Evolutionary conservation across 2,329 filamentous ascomycete genomes (phyloP), one percentile per base, ranked within the genome.

Genomic region (Penicillium glabrum): DNA sequence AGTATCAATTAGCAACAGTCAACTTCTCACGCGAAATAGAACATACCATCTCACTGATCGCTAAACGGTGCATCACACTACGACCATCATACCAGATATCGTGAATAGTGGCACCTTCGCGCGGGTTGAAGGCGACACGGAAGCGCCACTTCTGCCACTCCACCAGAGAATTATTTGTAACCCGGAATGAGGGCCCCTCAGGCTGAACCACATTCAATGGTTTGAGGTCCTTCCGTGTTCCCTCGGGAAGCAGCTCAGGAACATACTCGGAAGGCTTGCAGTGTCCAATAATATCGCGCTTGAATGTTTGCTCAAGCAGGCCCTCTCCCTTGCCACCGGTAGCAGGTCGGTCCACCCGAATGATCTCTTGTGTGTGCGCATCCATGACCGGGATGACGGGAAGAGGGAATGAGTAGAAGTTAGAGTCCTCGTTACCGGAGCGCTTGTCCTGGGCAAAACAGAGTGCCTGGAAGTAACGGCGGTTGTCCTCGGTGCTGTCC

Each of bases 121-220:
- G 69, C 31, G 77, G 78, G 54, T 80, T 80, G 61, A 80, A 81
- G 0, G 74, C 78, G 3, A 92, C 80, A 11, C 87, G 79, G 74
- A 91, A 86, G 1, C 82, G 79, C 87, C 88, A 90, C 64, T 88
- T 86, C 69, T 88, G 84, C 86, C 86, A 88, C 54, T 64, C 82
- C 75, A 44, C 77, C 50, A 57, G 77, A 75, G 70, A 73, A 23
- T 73, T 69, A 3, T 73, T 64, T 2, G 69, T 72, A 29, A 73
- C 65, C 0, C 74, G 77, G 72, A 91, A 91, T 1, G 85, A 88
- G 0, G 87, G 82, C 0, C 88, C 88, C 29, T 89, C 84, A 0
- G 85, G 85, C 61, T 93, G 90, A 1, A 85, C 80, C 46, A 93
- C 86, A 63, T 90, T 84, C 67, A 92, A 82, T 5, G 89, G 88